Conservation (phyloP, 2,329 filamentous ascomycete genomes). For the Ceratocystiopsis sp. region DNA sequence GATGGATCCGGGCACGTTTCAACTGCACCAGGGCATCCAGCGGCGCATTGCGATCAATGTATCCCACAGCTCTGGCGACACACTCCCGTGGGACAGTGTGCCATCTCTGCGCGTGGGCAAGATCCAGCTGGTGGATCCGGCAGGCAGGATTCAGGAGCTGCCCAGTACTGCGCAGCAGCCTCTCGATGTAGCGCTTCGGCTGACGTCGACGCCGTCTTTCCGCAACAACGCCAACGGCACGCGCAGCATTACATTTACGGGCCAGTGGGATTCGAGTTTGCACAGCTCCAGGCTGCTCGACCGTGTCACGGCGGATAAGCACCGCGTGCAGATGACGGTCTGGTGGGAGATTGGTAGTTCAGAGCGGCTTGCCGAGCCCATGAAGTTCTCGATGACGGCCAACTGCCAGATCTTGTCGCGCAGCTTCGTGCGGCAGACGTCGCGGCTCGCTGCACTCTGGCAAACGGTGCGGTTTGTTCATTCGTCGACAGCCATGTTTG, state of each 20-base stretch:
- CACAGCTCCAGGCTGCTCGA: conserved; percentile 90
- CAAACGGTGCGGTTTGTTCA: conserved; percentile 73
- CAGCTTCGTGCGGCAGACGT: conserved; percentile 69
- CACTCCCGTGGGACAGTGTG: conserved; percentile 76
- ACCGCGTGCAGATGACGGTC: conserved; percentile 74
- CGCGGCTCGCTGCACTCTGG: conserved; percentile 54
- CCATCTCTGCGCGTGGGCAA: conserved; percentile 60
- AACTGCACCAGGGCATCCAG: conserved; percentile 88
- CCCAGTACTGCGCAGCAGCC: neutral
- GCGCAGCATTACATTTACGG: conserved; percentile 67
- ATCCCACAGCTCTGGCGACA: conserved; percentile 80
- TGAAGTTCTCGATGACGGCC: conserved; percentile 70
- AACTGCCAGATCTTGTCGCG: conserved; percentile 72
- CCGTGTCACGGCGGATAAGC: conserved; percentile 79
- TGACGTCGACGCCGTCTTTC: conserved; percentile 62
- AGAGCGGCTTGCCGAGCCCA: conserved; percentile 68
- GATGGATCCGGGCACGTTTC: conserved; percentile 77
- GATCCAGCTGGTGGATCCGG: conserved; percentile 68
- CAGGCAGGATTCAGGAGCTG: conserved; percentile 39
- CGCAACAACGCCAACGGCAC: conserved; percentile 83
- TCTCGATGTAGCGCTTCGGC: conserved; percentile 58
- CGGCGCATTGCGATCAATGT: conserved; percentile 73
- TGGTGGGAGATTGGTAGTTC: conserved; percentile 67
- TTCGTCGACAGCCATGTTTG: conserved; percentile 74
- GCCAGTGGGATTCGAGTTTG: conserved; percentile 91